Percentiles rank a stretch among this genome's conserved stretches.
Evolutionary conservation across 2,329 filamentous ascomycete genomes (phyloP).

Genomic region (Neonectria hederae): DNA sequence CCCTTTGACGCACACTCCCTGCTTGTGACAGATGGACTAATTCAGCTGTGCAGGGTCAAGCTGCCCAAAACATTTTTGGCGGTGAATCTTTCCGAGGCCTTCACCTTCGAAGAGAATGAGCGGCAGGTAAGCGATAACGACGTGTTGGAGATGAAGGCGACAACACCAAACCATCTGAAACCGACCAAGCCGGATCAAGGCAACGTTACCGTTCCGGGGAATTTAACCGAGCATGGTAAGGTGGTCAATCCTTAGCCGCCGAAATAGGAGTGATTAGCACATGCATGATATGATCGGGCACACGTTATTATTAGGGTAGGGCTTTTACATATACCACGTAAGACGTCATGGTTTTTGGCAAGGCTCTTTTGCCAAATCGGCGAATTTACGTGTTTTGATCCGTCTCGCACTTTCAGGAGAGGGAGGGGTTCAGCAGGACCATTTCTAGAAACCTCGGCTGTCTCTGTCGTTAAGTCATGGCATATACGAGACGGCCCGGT

Average conservation of each 20-base stretch:
- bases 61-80: slow-evolving; percentile 72
- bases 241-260: slow-evolving; percentile 37
- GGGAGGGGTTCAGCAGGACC: neutral
- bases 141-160: slow-evolving; percentile 58
- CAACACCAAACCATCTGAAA: slow-evolving; percentile 44
- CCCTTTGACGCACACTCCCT: slow-evolving; percentile 25
- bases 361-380: neutral
- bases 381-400: slow-evolving; percentile 1
- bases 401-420: neutral
- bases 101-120: slow-evolving; percentile 67
- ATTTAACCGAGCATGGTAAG: slow-evolving; percentile 34
- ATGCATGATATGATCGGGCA: slow-evolving; percentile 26
- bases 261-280: slow-evolving; percentile 6
- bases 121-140: slow-evolving; percentile 59
- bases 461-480: slow-evolving; percentile 11
- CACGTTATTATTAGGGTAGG: slow-evolving; percentile 15
- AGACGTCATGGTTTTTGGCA: slow-evolving; percentile 1
- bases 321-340: neutral
- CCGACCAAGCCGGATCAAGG: slow-evolving; percentile 23
- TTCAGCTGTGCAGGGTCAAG: slow-evolving; percentile 62
- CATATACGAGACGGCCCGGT: neutral
- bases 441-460: neutral
- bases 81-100: slow-evolving; percentile 71
- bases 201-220: slow-evolving; percentile 22
- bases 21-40: slow-evolving; percentile 29